Conservation (phyloP, 2,329 filamentous ascomycete species). For the Ophiostoma piceae region DNA sequence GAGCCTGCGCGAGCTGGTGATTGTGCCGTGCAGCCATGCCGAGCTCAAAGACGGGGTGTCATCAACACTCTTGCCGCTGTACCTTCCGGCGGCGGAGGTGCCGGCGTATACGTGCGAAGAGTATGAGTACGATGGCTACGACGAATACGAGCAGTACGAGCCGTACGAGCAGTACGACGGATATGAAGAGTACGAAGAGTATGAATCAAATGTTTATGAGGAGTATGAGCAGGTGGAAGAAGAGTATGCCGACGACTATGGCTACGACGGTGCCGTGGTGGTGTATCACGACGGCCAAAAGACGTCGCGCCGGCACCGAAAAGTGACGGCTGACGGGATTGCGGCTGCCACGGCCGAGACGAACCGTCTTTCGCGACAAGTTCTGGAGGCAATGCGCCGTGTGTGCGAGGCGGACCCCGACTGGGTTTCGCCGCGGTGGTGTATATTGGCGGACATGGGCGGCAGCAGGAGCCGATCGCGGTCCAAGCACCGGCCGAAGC, state of each 20-base stretch:
- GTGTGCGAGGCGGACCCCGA: conserved; percentile 24
- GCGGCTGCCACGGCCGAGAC: conserved; percentile 28
- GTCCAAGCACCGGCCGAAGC: neutral
- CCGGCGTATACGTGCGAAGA: neutral
- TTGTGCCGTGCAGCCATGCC: conserved; percentile 38
- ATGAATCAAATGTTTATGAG: neutral
- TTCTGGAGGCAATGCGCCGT: conserved; percentile 22
- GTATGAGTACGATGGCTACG: neutral
- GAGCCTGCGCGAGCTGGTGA: conserved; percentile 40
- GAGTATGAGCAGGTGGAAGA: neutral
- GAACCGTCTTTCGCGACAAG: conserved; percentile 37
- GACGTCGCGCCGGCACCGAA: neutral
- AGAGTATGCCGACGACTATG: conserved; percentile 26
- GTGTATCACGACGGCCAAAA: neutral
- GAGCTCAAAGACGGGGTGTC: neutral
- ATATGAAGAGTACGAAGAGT: neutral
- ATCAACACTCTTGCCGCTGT: neutral
- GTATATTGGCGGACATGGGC: conserved; percentile 30
- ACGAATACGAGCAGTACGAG: neutral
- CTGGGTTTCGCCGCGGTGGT: conserved; percentile 38
- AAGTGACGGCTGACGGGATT: neutral
- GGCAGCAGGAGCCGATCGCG: neutral
- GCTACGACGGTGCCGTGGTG: conserved; percentile 19
- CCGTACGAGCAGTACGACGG: too few relatives aligned
- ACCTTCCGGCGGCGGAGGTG: neutral